Evolutionary conservation across 148 eudicot species (phyloP).

Genomic region (Rhododendron mucronatum): DNA sequence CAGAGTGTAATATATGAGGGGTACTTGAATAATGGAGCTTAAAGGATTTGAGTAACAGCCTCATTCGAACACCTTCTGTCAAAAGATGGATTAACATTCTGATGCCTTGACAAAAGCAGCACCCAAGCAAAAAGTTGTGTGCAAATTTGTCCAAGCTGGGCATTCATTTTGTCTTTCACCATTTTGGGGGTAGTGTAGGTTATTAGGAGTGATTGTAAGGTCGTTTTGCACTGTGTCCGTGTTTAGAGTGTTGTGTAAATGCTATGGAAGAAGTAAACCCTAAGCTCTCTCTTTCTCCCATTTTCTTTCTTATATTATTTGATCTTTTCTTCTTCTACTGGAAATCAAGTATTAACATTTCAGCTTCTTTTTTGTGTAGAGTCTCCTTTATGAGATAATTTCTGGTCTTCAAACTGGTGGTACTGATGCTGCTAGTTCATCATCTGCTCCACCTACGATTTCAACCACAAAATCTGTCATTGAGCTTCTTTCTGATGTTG

Average conservation of each 20-base stretch:
- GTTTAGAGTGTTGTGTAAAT: not conserved
- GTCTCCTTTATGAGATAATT: conserved; percentile 63
- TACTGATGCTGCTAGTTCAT: conserved; percentile 60
- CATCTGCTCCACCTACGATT: conserved; percentile 43
- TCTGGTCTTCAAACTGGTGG: conserved; percentile 47
- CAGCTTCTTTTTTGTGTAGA: conserved; percentile 21
- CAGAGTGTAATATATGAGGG: not conserved
- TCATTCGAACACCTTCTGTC: not conserved
- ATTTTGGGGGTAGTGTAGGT: not conserved
- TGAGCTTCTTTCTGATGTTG: conserved; percentile 49
- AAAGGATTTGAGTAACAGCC: not conserved
- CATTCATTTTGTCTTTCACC: not conserved
- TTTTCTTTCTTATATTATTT: not conserved
- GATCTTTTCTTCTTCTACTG: not conserved
- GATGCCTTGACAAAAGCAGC: not conserved
- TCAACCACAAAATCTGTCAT: conserved; percentile 41
- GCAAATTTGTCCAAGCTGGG: not conserved
- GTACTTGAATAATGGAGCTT: not conserved
- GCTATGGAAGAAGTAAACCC: not conserved
- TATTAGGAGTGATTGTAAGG: not conserved
- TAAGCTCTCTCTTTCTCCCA: not conserved
- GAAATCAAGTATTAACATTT: not conserved
- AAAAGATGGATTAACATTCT: not conserved
- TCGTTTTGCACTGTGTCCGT: not conserved
- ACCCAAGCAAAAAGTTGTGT: not conserved